Evolutionary conservation across 1,284 basidiomycete genomes (phyloP), one percentile per base, ranked within the genome.

Genomic region (Pseudozyma hubeiensis): DNA sequence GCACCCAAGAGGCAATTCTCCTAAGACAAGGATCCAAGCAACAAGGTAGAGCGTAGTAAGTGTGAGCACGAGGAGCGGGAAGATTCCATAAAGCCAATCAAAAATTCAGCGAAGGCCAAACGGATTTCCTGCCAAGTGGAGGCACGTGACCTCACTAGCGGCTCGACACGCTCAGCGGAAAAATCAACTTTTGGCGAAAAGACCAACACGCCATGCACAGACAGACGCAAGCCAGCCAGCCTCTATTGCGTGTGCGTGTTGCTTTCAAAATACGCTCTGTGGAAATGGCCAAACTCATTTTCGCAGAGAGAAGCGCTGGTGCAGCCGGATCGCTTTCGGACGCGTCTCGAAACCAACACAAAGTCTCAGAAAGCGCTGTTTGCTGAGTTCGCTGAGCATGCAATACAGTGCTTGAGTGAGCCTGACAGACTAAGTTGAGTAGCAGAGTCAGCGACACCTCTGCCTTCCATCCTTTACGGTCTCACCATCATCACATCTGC

Each of bases 71-170:
- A 49, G 30, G n/a, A 43, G 46, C 54, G 43, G 58, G 41, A 55
- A 16, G 48, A 44, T 49, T 44, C 29, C 30, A 53, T 17, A 41
- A 39, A 34, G 29, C 16, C 11, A 33, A 47, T 40, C 44, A 46
- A 64, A 69, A 64, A 60, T 39, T 37, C 29, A 44, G 34, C 13
- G 46, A 54, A 9, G 6, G 24, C 13, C 11, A 48, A 43, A 37
- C 17, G 37, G 30, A 37, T 31, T 40, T 24, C 40, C 34, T 41
- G 40, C 17, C 33, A 63, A 69, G 66, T 69, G 66, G 66, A 69
- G 66, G 61, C 66, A 69, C 66, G 66, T 69, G 66, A 69, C 56
- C 6, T 44, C 33, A 19, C n/a, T 7, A 17, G 24, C 14, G 5
- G 10, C 24, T 29, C 49, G 56, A 69, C 66, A 69, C 66, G 66